Evolutionary conservation across 805 yeast genomes (phyloP), one percentile per base, ranked within the genome.

Genomic region (Metschnikowia koreensis): DNA sequence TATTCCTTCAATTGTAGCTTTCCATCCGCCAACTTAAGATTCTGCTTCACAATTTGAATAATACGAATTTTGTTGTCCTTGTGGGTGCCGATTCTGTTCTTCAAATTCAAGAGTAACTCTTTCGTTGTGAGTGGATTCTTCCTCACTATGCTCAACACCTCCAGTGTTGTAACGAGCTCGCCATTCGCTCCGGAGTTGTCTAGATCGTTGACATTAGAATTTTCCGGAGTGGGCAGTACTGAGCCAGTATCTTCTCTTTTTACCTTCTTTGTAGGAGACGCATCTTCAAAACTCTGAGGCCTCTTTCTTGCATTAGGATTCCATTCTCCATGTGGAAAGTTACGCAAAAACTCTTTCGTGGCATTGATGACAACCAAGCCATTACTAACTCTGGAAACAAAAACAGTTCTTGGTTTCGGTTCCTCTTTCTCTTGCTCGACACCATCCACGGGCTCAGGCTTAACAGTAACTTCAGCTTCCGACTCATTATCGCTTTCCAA

Each of bases 281-380:
- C 62, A 1, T 60, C 58, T 3, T 55, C 60, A 16, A 62, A 58
- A 8, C 63, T 37, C 12, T 50, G 52, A 11, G 67, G 63, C 46
- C 76, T 63, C 52, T 70, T 71, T 29, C 68, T 79, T 55, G 74
- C 75, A 10, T 74, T 74, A 22, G 97, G 93, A 67, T 86, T 86
- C 97, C 97, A 92, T 48, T 83, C 88, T 28, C 96, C 96, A 16
- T 66, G 71, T 2, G 94, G 94, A 70, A 91, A 90, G 37, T 79
- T 79, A 15, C 70, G 66, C 53, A 92, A 74, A 13, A 87, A 74
- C 38, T 76, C 74, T 12, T 80, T 75, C 7, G 87, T 82, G 0
- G 91, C 87, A 60, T 79, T 86, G 41, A 92, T 69, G 12, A 82
- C 80, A 43, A 87, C 81, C 54, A 68, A 62, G 52, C 68, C 81